Base-by-base conservation (phyloP, 129 eudicot species). In the Flaveria ramosissima region DNA sequence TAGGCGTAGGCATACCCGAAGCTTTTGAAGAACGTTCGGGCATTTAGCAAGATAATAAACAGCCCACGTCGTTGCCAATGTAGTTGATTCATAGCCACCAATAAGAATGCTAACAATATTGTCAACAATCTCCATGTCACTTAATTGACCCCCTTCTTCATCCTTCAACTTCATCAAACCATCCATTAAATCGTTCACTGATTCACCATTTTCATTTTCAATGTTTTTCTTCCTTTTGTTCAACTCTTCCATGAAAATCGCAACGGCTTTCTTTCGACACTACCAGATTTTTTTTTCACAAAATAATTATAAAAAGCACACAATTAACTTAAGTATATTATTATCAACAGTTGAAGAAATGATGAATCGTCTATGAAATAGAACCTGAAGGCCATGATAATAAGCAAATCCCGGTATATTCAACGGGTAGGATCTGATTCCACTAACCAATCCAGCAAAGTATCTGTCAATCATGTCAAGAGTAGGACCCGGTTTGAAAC, bases 321-420 rank as follows among this genome's bases (percentile, higher is more conserved):
- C 6, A 66, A n/a, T n/a, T n/a, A n/a, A 57, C 59, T 3, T 5
- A 20, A 53, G 42, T 57, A 56, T 4, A 45, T 63, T 63, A 63
- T 76, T 36, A 36, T 36, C 41, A 20, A 48, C 27, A 6, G 15
- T 15, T 51, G 13, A 19, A 76, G 12, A 64, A 48, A 17, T 47
- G 19, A 30, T 16, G 64, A 46, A 32, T 11, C 6, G 12, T n/a
- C 24, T 17, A 20, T 19, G 4, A 21, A 21, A 21, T 20, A 9
- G 1, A 20, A 57, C 70, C 47, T 64, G 68, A 26, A 67, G 15
- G 73, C 82, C 91, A 68, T 65, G 79, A 56, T 83, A 67, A 70
- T 64, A 83, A 72, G 89, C 79, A 17, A 86, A 84, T 78, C 96
- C 96, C 0, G 92, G 96, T 68, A 89, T 24, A 41, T 89, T 85